Conservation (phyloP, 305 asterid genomes). For the Nicotiana rustica region DNA sequence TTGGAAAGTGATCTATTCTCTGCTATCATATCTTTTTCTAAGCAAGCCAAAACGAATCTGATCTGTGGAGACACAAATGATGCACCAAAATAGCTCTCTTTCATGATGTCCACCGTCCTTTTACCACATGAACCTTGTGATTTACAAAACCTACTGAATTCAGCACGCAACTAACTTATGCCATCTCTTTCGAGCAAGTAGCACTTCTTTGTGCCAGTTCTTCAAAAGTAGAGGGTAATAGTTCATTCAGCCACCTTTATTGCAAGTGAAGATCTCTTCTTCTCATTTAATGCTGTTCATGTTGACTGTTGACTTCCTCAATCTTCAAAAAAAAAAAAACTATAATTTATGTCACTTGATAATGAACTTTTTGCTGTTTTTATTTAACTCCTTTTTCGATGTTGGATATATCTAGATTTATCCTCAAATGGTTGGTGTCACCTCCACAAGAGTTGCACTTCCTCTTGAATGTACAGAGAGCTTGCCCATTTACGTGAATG, state of each 20-base stretch:
- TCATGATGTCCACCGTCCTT: conserved; percentile 8
- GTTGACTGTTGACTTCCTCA: not conserved
- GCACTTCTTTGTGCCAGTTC: not conserved
- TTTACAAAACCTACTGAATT: not conserved
- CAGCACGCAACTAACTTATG: not conserved
- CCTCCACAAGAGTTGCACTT: conserved; percentile 60
- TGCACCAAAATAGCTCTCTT: conserved; percentile 26
- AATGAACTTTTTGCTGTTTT: not conserved
- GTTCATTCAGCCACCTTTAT: conserved; percentile 2
- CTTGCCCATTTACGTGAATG: conserved; percentile 68
- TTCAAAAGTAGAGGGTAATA: conserved; percentile 6
- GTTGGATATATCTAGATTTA: conserved; percentile 49
- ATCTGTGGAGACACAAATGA: conserved; percentile 10
- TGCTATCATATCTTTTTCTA: not conserved
- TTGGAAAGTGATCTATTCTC: not conserved
- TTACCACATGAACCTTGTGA: not conserved
- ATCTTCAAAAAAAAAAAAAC: not conserved
- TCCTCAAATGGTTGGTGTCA: conserved; percentile 61
- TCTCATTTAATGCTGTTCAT: not conserved
- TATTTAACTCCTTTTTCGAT: not conserved
- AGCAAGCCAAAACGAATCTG: conserved; percentile 14
- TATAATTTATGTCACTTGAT: conserved; percentile 22
- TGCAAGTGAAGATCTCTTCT: not conserved
- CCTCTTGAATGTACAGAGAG: conserved; percentile 64
- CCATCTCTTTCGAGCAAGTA: not conserved